Conservation (phyloP, 805 yeast genomes). For the Saccharomyces mikatae region DNA sequence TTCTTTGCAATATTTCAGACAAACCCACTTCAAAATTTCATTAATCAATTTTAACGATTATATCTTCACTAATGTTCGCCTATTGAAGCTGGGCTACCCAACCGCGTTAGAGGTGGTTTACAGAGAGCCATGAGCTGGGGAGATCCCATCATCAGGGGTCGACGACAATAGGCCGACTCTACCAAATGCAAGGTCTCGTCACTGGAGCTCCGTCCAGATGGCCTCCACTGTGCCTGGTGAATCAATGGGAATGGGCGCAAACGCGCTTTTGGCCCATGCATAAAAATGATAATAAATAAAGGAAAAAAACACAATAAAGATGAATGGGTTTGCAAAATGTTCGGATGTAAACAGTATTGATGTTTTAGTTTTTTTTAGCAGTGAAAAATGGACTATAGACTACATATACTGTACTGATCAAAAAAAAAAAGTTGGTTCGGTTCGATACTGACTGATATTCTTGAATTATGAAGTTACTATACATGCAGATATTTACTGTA, state of each 20-base stretch:
- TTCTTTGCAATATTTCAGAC: not conserved
- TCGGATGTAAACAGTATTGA: not conserved
- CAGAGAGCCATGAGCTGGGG: not conserved
- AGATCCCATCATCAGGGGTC: not conserved
- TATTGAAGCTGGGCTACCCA: not conserved
- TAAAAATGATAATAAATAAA: too few species aligned
- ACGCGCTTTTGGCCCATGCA: not conserved
- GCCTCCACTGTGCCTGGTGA: not conserved
- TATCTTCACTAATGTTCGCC: constrained; percentile 2
- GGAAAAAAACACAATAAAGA: too few species aligned
- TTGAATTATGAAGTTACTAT: not conserved
- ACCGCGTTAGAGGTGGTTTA: not conserved
- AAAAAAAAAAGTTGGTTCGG: not conserved
- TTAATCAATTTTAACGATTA: constrained; percentile 1
- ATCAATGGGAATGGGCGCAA: not conserved
- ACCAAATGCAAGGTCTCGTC: not conserved
- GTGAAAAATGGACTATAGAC: not conserved
- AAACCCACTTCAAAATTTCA: constrained; percentile 1
- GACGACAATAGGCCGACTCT: not conserved
- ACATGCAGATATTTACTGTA: not conserved
- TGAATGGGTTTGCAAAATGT: not conserved
- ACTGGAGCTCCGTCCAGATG: not conserved
- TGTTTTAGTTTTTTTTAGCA: too few species aligned
- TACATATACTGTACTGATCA: too few species aligned
- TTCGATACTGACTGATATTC: not conserved